These are phyloP conservation scores for Dendrobium nobile DNA, from an alignment of 106 monocot genomes.

Conservation along the genomic window DNA sequence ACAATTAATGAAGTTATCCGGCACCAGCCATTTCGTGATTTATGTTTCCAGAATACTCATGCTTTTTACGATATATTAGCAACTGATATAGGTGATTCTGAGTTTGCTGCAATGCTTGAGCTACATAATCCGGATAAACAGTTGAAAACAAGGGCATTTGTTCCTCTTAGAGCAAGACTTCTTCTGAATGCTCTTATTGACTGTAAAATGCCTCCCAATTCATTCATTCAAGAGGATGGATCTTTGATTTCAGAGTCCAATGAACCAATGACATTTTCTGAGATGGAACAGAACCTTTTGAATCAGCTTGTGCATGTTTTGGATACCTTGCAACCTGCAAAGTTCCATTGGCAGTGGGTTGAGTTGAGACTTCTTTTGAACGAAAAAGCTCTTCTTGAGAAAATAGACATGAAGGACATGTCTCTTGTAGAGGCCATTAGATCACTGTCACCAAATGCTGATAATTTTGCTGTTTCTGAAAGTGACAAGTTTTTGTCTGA, in stretches of 20 bases:
- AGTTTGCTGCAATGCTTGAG: slow-evolving; percentile 89
- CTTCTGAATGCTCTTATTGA: slow-evolving; percentile 87
- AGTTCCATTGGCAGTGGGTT: slow-evolving; percentile 99
- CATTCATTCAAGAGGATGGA: slow-evolving; percentile 55
- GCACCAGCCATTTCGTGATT: slow-evolving; percentile 86
- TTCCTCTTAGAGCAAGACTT: slow-evolving; percentile 79
- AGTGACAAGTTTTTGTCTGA: slow-evolving; percentile 82
- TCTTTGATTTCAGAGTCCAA: slow-evolving; percentile 48
- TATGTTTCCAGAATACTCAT: slow-evolving; percentile 60
- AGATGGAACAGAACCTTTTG: slow-evolving; percentile 60
- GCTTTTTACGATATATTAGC: slow-evolving; percentile 63
- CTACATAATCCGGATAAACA: slow-evolving; percentile 66
- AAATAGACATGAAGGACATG: slow-evolving; percentile 60
- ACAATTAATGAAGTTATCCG: slow-evolving; percentile 66
- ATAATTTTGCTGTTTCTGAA: slow-evolving; percentile 71
- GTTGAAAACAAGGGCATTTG: slow-evolving; percentile 66
- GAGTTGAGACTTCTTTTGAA: slow-evolving; percentile 89
- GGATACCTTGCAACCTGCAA: slow-evolving; percentile 90
- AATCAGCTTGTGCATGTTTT: slow-evolving; percentile 84
- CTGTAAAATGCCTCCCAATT: slow-evolving; percentile 69
- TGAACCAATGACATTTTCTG: slow-evolving; percentile 32
- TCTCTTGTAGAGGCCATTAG: slow-evolving; percentile 78
- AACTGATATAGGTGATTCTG: slow-evolving; percentile 70
- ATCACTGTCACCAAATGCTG: slow-evolving; percentile 67
- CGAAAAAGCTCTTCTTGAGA: slow-evolving; percentile 88